Conservation (phyloP, 305 asterid genomes). For the Coffea humblotiana region DNA sequence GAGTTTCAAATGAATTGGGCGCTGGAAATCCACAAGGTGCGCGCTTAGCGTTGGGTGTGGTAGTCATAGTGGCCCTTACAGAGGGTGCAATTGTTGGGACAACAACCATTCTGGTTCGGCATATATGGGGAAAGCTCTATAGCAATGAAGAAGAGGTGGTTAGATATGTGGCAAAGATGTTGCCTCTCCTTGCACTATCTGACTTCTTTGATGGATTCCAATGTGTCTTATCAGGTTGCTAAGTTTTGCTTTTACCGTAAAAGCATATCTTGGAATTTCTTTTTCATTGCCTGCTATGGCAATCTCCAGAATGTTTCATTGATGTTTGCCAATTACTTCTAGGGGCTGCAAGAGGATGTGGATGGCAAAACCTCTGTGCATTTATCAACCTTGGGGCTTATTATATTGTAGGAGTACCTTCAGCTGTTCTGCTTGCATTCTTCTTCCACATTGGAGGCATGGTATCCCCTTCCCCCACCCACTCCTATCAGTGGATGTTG, state of each 20-base stretch:
- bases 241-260: not conserved
- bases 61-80: constrained; percentile 47
- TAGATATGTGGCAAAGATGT: constrained; percentile 49
- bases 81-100: constrained; percentile 47
- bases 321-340: not conserved
- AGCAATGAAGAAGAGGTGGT: constrained; percentile 65
- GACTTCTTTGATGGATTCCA: constrained; percentile 75
- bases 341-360: constrained; percentile 89
- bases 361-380: constrained; percentile 66
- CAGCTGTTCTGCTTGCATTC: constrained; percentile 52
- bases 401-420: constrained; percentile 61
- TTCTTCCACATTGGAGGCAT: constrained; percentile 55
- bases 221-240: not conserved
- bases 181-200: constrained; percentile 63
- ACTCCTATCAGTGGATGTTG: not conserved
- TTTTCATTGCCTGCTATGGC: not conserved
- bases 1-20: constrained; percentile 72
- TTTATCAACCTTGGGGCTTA: constrained; percentile 62
- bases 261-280: not conserved
- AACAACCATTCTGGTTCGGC: constrained; percentile 47
- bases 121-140: constrained; percentile 65
- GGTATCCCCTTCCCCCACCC: constrained; percentile 28
- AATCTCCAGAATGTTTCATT: constrained; percentile 1
- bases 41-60: constrained; percentile 49
- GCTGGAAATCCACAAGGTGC: constrained; percentile 50